Base-by-base conservation (phyloP, 495 filamentous ascomycete genomes). In the Oidiodendron maius region DNA sequence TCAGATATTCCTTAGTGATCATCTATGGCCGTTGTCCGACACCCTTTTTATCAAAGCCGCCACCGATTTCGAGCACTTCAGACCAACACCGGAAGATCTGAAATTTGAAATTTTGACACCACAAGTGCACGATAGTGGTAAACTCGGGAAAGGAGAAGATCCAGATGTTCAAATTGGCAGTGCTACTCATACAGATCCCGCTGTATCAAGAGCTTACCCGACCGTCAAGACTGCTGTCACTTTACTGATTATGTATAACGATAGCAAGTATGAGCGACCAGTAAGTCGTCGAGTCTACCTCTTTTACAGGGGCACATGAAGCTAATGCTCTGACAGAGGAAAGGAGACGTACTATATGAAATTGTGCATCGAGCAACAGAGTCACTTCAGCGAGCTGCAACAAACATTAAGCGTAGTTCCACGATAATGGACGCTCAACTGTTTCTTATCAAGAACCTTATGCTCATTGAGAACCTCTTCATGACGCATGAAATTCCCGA, bases 401-500 rank as follows among this genome's bases (percentile, higher is more conserved):
- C 74, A 18, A 69, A 63, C 43, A 66, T 74, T 32, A 64, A 65
- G 8, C 68, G 71, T 30, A 67, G 64, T 2, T 69, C 74, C 46
- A 69, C 86, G 0, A 86, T 87, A 64, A 48, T 69, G 68, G 22
- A 78, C 71, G 75, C 75, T 66, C 21, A 77, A 72, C 25, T 96
- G 24, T 96, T 96, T 65, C 79, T 94, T 51, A 83, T 96, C 66
- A 90, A 88, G 55, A 91, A 96, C 61, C 74, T 96, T 2, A 82
- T 95, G 32, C 81, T 94, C 51, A 78, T 96, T 10, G 95, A 95
- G 58, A 89, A 91, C 54, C 84, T 91, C 55, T 87, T 96, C 23
- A 78, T 95, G 28, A 87, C 89, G 15, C 90, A 95, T 53, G 90
- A 96, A 67, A 93, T 96, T 62, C 91, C 86, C 55, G 87, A 90